These are phyloP conservation scores for Cenchrus americanus DNA, from an alignment of 176 grass and related monocot genomes.

Conservation along the genomic window DNA sequence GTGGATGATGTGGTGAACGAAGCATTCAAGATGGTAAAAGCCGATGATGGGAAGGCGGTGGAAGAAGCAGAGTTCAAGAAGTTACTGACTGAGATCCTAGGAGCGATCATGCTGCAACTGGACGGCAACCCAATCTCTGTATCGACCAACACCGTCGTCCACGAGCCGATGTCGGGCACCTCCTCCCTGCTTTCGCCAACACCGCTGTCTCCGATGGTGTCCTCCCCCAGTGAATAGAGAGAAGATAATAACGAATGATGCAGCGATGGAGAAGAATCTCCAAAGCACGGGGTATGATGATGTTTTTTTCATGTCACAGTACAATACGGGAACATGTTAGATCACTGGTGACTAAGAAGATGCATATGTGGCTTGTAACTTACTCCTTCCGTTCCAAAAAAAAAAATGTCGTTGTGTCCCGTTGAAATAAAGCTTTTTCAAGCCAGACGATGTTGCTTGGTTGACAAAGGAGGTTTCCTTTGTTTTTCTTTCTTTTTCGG, in stretches of 20 bases:
- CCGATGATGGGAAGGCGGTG: constrained; percentile 56
- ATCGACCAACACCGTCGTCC: constrained; percentile 70
- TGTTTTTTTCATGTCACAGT: not conserved
- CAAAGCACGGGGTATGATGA: not conserved
- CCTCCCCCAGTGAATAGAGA: constrained; percentile 40
- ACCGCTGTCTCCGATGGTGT: constrained; percentile 31
- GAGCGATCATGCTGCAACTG: constrained; percentile 77
- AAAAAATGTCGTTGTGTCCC: not conserved
- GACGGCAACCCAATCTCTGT: constrained; percentile 68
- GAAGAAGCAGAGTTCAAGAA: constrained; percentile 84
- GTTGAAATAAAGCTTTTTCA: constrained; percentile 20
- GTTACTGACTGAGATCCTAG: constrained; percentile 71
- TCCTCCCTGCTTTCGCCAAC: constrained; percentile 53
- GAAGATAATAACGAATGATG: not conserved
- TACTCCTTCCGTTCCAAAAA: no score
- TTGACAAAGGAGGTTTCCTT: no score
- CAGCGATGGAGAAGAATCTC: not conserved
- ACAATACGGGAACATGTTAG: not conserved
- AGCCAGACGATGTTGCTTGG: not conserved
- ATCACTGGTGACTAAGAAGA: not conserved
- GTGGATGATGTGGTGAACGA: constrained; percentile 71
- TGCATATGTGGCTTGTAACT: not conserved
- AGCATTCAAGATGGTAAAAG: constrained; percentile 61
- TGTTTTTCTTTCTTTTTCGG: no score
- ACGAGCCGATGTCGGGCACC: constrained; percentile 64